These are phyloP conservation scores for Chaetomium olivaceum DNA, from an alignment of 2,329 filamentous ascomycete genomes.

Conservation along the genomic window DNA sequence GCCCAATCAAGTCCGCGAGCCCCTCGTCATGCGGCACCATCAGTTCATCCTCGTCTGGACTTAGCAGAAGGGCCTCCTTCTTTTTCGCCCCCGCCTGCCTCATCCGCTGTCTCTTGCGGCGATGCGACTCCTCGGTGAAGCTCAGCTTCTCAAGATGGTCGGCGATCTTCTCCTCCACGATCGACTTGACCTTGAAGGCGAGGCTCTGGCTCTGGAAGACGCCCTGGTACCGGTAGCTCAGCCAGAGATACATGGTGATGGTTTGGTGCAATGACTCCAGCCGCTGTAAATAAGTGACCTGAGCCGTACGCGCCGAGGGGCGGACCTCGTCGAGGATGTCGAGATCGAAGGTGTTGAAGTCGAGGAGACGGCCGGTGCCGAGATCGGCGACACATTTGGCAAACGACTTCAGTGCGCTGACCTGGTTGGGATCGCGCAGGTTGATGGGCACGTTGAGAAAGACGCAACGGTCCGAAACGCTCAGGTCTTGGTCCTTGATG, in stretches of 20 bases:
- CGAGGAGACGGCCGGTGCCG: conserved; percentile 66
- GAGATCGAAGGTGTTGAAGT: conserved; percentile 69
- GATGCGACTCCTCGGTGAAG: conserved; percentile 42
- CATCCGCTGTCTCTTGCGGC: conserved; percentile 36
- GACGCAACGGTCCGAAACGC: conserved; percentile 71
- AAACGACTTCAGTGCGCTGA: conserved; percentile 59
- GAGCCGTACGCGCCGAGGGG: conserved; percentile 39
- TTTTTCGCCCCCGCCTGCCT: conserved; percentile 25
- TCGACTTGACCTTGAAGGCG: conserved; percentile 74
- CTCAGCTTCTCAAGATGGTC: conserved; percentile 60
- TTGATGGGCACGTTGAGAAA: conserved; percentile 71
- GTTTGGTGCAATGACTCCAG: conserved; percentile 80
- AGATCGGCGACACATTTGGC: conserved; percentile 70
- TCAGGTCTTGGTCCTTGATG: conserved; percentile 71
- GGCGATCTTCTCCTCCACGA: conserved; percentile 77
- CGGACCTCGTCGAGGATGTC: conserved; percentile 68
- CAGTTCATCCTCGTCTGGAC: conserved; percentile 28
- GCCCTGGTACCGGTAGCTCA: conserved; percentile 83
- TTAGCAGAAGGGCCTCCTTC: conserved; percentile 30
- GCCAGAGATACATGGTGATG: conserved; percentile 86
- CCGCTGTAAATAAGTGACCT: conserved; percentile 59
- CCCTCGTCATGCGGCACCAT: conserved; percentile 19
- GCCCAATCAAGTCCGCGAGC: conserved; percentile 34
- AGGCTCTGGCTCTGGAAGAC: conserved; percentile 74
- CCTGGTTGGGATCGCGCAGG: conserved; percentile 51